Evolutionary conservation across 108 stramenopile species (phyloP).

Genomic region (Pseudonitzschia multiseries): DNA sequence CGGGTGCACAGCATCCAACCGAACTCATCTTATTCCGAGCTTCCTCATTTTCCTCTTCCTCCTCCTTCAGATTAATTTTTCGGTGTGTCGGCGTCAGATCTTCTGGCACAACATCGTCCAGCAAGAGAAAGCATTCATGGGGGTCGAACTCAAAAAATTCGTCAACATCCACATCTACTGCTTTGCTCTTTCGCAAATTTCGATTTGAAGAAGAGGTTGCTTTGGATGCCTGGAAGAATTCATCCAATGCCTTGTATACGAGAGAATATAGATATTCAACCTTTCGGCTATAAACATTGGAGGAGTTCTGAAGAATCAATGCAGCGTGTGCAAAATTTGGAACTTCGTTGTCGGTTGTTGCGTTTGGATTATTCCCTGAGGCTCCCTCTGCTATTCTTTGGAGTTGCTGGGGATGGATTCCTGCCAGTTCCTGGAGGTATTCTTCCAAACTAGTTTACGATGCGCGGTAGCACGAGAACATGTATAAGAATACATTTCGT

Average conservation of each 20-base stretch:
- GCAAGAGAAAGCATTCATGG: constrained; percentile 77
- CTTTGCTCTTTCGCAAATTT: constrained; percentile 34
- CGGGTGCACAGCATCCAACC: neutral
- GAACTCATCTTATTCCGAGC: neutral
- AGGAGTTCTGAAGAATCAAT: constrained; percentile 89
- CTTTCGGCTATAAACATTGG: constrained; percentile 87
- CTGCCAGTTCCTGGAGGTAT: constrained; percentile 52
- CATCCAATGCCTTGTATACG: constrained; percentile 78
- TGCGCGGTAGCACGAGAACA: neutral
- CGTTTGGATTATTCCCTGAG: constrained; percentile 35
- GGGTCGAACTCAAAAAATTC: constrained; percentile 73
- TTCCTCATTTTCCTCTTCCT: constrained; percentile 18
- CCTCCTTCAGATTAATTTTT: constrained; percentile 52
- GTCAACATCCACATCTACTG: constrained; percentile 57
- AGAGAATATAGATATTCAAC: constrained; percentile 93
- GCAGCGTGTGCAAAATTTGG: constrained; percentile 96
- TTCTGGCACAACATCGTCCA: constrained; percentile 91
- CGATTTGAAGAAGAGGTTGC: neutral
- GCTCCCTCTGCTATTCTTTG: neutral
- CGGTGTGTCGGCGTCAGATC: constrained; percentile 43
- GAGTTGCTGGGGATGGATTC: constrained; percentile 16
- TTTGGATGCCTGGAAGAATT: constrained; percentile 37
- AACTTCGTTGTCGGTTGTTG: constrained; percentile 23
- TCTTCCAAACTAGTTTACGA: constrained; percentile 44
- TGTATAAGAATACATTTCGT: too few relatives aligned